Evolutionary conservation across 495 filamentous ascomycete species (phyloP), one percentile per base, ranked within the genome.

Genomic region (Podospora anserina): DNA sequence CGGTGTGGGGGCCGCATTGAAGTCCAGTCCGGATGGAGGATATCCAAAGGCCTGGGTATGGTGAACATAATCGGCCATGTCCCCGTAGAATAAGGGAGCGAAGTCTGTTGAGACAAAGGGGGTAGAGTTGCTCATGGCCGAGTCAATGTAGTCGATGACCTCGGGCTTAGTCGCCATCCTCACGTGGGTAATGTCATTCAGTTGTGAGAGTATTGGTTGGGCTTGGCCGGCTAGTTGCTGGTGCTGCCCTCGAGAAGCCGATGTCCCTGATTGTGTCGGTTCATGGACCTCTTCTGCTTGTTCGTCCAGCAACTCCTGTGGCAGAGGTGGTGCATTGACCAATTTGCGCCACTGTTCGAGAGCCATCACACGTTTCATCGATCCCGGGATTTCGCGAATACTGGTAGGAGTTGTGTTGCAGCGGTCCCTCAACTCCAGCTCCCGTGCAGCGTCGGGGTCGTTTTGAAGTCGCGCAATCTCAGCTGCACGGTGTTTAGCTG

Each of bases 401-500:
- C 70, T 76, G 19, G 76, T 72, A 0, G 79, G 79, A 2, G 77
- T 72, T 3, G 72, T 15, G 7, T 71, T 76, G 54, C 68, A 69
- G n/a, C 75, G 74, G 65, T 81, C 80, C 39, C 80, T 73, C 23
- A 71, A n/a, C 49, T 83, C 82, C 2, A 83, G 75, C 65, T 78
- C 72, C 9, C 72, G 74, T 1, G 81, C 79, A 1, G 78, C 81
- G 53, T 81, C 72, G 0, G 80, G 81, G 20, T 83, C 71, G 5
- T 76, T 77, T 55, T 74, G 74, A 18, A 85, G 70, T 20, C 82
- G 76, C 19, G 67, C 68, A 44, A 83, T 78, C 64, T 87, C 86
- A 15, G 80, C 80, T 39, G 84, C 82, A 32, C 85, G 82, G 65
- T 84, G 82, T 53, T 79, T 81, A 67, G 79, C 77, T 4, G 92